A percentile compares a stretch with the other conserved stretches of the same genome.
These are phyloP conservation scores for Monosporascus sp. DNA, from an alignment of 2,329 filamentous ascomycete species.

Conservation along the genomic window DNA sequence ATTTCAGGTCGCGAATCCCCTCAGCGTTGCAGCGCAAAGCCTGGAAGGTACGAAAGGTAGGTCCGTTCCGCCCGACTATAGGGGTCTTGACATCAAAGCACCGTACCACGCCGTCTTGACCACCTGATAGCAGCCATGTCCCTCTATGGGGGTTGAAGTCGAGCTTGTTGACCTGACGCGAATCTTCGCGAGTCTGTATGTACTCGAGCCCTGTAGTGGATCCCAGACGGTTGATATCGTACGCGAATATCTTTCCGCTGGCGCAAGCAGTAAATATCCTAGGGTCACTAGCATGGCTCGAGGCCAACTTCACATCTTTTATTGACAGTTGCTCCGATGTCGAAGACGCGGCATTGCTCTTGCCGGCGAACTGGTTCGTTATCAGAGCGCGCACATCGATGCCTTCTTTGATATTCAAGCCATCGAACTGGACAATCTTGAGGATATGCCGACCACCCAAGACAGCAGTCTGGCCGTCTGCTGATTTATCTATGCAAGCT, in stretches of 20 bases:
- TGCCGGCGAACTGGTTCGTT: conserved; percentile 40
- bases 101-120: conserved; percentile 58
- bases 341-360: conserved; percentile 32
- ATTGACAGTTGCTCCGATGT: conserved; percentile 56
- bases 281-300: conserved; percentile 37
- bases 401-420: conserved; percentile 47
- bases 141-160: conserved; percentile 57
- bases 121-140: conserved; percentile 55
- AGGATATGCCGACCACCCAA: conserved; percentile 56
- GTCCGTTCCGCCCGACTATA: conserved; percentile 40
- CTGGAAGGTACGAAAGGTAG: conserved; percentile 43
- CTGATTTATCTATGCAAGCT: conserved; percentile 51
- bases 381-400: conserved; percentile 54
- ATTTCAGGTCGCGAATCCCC: conserved; percentile 56
- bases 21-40: conserved; percentile 48
- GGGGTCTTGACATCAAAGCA: conserved; percentile 53
- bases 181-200: conserved; percentile 55
- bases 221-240: conserved; percentile 50
- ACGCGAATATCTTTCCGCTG: conserved; percentile 60
- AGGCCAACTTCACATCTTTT: conserved; percentile 54
- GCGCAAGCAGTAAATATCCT: conserved; percentile 58
- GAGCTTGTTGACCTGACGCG: conserved; percentile 57
- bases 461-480: conserved; percentile 50
- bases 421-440: conserved; percentile 53
- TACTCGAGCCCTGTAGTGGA: conserved; percentile 44